Conservation (phyloP, 805 yeast species). For the Priceomyces castillae region DNA sequence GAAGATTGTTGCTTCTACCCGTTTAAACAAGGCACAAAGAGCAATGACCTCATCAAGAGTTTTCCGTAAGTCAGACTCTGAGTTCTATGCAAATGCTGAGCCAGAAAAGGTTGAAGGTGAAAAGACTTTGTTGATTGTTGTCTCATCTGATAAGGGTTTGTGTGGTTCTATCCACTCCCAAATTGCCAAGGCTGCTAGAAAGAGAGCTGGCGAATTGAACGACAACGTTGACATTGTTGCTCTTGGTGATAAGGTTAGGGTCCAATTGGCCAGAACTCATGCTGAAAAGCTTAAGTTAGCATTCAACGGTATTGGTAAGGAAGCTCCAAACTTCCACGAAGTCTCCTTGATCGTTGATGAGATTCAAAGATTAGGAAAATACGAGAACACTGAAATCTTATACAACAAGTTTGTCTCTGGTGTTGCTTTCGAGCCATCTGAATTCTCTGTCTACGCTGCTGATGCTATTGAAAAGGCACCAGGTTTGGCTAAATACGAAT, state of each 20-base stretch:
- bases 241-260: slow-evolving; percentile 92
- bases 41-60: slow-evolving; percentile 88
- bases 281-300: slow-evolving; percentile 66
- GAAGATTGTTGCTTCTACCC: slow-evolving; percentile 98
- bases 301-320: slow-evolving; percentile 92
- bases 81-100: slow-evolving; percentile 79
- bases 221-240: slow-evolving; percentile 73
- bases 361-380: slow-evolving; percentile 64
- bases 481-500: slow-evolving; percentile 77
- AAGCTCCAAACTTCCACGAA: slow-evolving; percentile 91
- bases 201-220: slow-evolving; percentile 57
- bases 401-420: slow-evolving; percentile 87
- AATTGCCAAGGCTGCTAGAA: slow-evolving; percentile 84
- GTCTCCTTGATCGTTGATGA: slow-evolving; percentile 87
- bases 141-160: slow-evolving; percentile 96
- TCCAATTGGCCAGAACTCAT: slow-evolving; percentile 83
- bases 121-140: slow-evolving; percentile 78
- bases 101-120: slow-evolving; percentile 56
- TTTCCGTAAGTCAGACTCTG: slow-evolving; percentile 75
- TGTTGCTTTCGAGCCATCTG: slow-evolving; percentile 84
- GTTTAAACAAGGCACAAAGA: slow-evolving; percentile 91
- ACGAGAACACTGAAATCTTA: slow-evolving; percentile 74
- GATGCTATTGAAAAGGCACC: slow-evolving; percentile 79
- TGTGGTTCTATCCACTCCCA: slow-evolving; percentile 99
- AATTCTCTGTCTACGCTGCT: slow-evolving; percentile 63